Evolutionary conservation across 2,329 filamentous ascomycete genomes (phyloP), one percentile per base, ranked within the genome.

Genomic region (Fusarium beomiforme): DNA sequence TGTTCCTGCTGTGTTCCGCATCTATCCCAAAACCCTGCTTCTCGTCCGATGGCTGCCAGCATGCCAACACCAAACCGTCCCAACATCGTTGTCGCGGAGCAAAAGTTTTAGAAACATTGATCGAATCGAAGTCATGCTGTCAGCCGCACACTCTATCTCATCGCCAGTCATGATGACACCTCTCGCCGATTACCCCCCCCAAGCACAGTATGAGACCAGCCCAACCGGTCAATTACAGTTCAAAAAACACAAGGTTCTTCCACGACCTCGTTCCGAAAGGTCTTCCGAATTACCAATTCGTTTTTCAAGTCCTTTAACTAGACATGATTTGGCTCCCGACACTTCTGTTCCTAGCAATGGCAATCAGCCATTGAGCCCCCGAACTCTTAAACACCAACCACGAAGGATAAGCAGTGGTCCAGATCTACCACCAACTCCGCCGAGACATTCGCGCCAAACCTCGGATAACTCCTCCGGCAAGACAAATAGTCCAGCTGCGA

Each of bases 391-490:
- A 69, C 83, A 83, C 67, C 82, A 85, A 59, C 76, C 81, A 47
- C 80, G 79, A 58, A 81, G 81, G 43, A 81, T 84, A 67, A 80
- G 81, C 53, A 81, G 79, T 39, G 84, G 85, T 3, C 85, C 85
- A 21, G 85, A 85, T 70, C 81, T 87, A 39, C 89, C 89, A 42
- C 89, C 89, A n/a, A 91, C 89, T 29, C 89, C 89, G 49, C 89
- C 89, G 19, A 85, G 85, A 50, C 87, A 89, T 74, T 90, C 88
- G 43, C 85, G 87, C 64, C 86, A 85, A 50, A 88, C 88, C 12
- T 90, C 88, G 5, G 83, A 83, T 53, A 85, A 81, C 72, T 83
- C 85, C 46, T 84, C 85, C 13, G 82, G 80, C 50, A 74, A 80
- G 26, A 80, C 82, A 17, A 82, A 84, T 11, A 86, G 79, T 64